These are phyloP conservation scores for Backusella liffmaniae DNA, from an alignment of 192 early-diverging fungal genomes.

Conservation along the genomic window DNA sequence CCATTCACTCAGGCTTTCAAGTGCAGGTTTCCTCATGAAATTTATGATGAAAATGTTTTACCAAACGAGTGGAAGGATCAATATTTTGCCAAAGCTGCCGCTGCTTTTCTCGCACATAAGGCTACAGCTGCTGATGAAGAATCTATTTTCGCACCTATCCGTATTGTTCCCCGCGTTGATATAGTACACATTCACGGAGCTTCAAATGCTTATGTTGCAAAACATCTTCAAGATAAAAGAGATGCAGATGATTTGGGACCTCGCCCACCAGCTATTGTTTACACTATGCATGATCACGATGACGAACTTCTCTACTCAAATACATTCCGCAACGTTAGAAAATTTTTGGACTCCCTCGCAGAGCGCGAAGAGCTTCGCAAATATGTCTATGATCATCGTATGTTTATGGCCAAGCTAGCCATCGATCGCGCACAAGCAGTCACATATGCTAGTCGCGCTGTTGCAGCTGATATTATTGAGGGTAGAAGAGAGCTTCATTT, in stretches of 20 bases:
- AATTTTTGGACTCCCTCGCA: conserved; percentile 44
- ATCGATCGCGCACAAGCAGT: conserved; percentile 50
- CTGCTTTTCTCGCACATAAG: conserved; percentile 48
- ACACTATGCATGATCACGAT: conserved; percentile 57
- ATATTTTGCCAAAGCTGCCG: conserved; percentile 56
- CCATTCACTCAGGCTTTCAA: conserved; percentile 53
- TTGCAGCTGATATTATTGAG: conserved; percentile 55
- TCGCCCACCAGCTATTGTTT: conserved; percentile 51
- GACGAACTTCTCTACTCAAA: conserved; percentile 55
- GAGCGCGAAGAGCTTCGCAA: conserved; percentile 30
- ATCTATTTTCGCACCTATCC: conserved; percentile 44
- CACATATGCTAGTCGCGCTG: conserved; percentile 44
- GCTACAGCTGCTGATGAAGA: conserved; percentile 43
- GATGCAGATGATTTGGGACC: conserved; percentile 33
- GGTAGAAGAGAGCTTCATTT: conserved; percentile 49
- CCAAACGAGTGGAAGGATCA: conserved; percentile 57
- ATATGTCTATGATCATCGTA: conserved; percentile 46
- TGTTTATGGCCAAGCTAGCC: conserved; percentile 49
- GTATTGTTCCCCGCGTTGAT: conserved; percentile 35
- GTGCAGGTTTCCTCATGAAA: conserved; percentile 34
- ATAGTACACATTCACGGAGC: conserved; percentile 58
- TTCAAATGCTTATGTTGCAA: conserved; percentile 49
- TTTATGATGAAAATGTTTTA: conserved; percentile 46
- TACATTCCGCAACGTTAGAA: conserved; percentile 42
- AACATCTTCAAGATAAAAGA: conserved; percentile 40